Conservation (phyloP, 441 rosid genomes). For the Sinapis alba region DNA sequence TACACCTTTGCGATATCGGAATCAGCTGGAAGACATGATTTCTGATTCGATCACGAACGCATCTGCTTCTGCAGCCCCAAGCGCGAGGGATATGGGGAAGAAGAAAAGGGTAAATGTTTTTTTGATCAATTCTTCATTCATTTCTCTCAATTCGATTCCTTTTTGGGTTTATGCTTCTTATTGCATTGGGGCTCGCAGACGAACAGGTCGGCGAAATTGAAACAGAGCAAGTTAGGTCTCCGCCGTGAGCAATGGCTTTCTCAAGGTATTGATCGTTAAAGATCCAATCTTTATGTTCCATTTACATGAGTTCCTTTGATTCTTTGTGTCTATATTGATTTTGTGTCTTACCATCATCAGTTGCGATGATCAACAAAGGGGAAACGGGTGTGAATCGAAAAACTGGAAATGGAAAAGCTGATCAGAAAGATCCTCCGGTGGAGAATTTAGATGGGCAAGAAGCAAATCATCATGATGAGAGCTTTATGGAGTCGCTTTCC, state of each 20-base stretch:
- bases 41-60: constrained; percentile 65
- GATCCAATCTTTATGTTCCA: background rate
- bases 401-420: constrained; percentile 24
- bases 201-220: constrained; percentile 89
- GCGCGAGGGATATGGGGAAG: constrained; percentile 57
- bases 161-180: background rate
- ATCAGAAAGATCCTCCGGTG: constrained; percentile 39
- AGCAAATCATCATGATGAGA: constrained; percentile 56
- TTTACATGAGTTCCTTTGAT: no score
- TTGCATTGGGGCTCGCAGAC: constrained; percentile 52
- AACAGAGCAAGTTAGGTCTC: constrained; percentile 91
- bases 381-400: constrained; percentile 39
- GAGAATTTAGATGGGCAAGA: constrained; percentile 48
- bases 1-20: background rate
- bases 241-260: constrained; percentile 99
- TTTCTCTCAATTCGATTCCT: background rate
- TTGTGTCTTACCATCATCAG: constrained; percentile 25
- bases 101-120: constrained; percentile 68
- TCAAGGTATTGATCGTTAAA: constrained; percentile 57
- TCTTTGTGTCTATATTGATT: no score
- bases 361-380: constrained; percentile 58
- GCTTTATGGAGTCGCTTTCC: constrained; percentile 63
- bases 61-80: constrained; percentile 51
- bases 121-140: background rate
- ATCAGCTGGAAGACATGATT: constrained; percentile 53